A percentile compares a stretch with the other conserved stretches of the same genome.
These are phyloP conservation scores for Phytophthora palmivora DNA, from an alignment of 352 stramenopile genomes.

Conservation along the genomic window DNA sequence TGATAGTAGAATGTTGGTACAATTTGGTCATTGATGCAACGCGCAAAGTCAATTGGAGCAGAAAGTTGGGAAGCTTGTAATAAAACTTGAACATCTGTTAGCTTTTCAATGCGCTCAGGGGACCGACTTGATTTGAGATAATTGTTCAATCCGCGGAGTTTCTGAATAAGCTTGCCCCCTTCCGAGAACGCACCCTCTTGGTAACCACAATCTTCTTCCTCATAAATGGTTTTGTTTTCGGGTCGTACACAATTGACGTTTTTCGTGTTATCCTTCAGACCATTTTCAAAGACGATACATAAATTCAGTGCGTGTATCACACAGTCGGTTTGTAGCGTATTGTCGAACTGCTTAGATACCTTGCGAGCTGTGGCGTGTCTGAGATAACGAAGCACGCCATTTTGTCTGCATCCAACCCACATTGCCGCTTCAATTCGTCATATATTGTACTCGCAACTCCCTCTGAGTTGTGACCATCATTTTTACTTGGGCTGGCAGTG, in stretches of 20 bases:
- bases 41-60: no score
- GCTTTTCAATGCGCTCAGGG: no score
- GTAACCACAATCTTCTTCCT: slow-evolving; percentile 11
- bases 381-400: slow-evolving; percentile 11
- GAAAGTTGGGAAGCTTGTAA: no score
- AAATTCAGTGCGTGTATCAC: slow-evolving; percentile 4
- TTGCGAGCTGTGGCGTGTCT: slow-evolving; percentile 5
- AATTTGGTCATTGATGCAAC: no score
- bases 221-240: neutral
- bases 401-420: neutral
- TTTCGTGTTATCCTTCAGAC: slow-evolving; percentile 5
- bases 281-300: slow-evolving; percentile 9
- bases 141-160: no score
- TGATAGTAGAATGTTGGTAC: no score
- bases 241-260: neutral
- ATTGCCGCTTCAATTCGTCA: neutral
- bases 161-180: no score
- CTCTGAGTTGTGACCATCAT: slow-evolving; percentile 5
- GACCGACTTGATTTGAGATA: no score
- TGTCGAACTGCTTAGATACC: slow-evolving; percentile 5
- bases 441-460: neutral
- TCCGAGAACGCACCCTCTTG: no score
- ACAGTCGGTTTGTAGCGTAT: slow-evolving; percentile 6
- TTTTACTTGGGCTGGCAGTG: slow-evolving; percentile 3
- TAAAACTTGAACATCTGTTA: no score